Evolutionary conservation across 140 eudicot species (phyloP).

Genomic region (Cichorium intybus): DNA sequence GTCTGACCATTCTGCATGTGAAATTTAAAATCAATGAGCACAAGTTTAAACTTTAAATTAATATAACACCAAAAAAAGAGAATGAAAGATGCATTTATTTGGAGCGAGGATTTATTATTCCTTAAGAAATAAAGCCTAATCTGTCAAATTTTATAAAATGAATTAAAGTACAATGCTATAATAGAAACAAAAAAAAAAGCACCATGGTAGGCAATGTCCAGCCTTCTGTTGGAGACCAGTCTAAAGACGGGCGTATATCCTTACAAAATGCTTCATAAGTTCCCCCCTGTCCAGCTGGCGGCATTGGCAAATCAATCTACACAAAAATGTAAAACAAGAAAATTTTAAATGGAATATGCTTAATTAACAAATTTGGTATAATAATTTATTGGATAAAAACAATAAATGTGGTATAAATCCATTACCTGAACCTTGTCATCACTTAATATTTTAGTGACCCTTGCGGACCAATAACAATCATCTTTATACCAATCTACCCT

Average conservation of each 20-base stretch:
- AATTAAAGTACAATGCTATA: constrained; percentile 5
- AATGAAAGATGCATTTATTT: background rate
- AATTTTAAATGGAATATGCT: background rate
- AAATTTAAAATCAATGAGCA: background rate
- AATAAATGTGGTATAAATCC: background rate
- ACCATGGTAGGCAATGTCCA: constrained; percentile 55
- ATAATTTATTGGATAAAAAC: background rate
- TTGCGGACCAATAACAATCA: constrained; percentile 69
- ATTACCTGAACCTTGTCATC: constrained; percentile 56
- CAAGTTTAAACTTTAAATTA: background rate
- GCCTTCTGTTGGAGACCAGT: constrained; percentile 59
- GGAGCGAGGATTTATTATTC: background rate
- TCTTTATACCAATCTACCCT: constrained; percentile 63
- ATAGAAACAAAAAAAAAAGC: constrained; percentile 9
- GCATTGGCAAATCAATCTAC: constrained; percentile 54
- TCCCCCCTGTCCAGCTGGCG: constrained; percentile 67
- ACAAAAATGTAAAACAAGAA: constrained; percentile 2
- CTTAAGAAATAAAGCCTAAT: too few relatives aligned
- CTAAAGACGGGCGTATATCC: constrained; percentile 75
- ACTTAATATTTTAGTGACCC: constrained; percentile 37
- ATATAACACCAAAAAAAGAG: background rate
- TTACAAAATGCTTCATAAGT: constrained; percentile 36
- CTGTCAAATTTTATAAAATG: background rate
- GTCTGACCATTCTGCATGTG: constrained; percentile 20
- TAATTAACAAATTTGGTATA: background rate